Evolutionary conservation across 345 rosid genomes (phyloP).

Genomic region (Gossypium thurberi): DNA sequence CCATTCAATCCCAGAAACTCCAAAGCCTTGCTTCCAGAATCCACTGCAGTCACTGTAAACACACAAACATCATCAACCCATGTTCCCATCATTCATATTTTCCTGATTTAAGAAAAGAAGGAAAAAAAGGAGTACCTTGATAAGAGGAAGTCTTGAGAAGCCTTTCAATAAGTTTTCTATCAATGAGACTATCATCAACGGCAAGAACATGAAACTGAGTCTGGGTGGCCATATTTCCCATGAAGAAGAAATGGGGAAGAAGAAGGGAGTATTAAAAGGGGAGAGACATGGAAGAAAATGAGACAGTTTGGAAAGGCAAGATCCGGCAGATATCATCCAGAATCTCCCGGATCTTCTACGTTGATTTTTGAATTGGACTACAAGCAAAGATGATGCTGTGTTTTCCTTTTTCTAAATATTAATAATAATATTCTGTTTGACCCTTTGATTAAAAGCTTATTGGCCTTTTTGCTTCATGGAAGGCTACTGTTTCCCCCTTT

Average conservation of each 20-base stretch:
- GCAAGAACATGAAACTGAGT: constrained; percentile 86
- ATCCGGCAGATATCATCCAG: constrained; percentile 49
- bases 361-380: constrained; percentile 51
- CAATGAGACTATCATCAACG: constrained; percentile 77
- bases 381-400: constrained; percentile 33
- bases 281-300: constrained; percentile 31
- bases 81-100: background rate
- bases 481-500: constrained; percentile 12
- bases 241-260: background rate
- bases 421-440: constrained; percentile 6
- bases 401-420: background rate
- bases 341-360: constrained; percentile 46
- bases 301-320: constrained; percentile 64
- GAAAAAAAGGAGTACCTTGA: constrained; percentile 35
- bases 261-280: constrained; percentile 22
- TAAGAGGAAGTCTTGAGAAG: constrained; percentile 82
- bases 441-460: background rate
- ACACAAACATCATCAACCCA: background rate
- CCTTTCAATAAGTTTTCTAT: constrained; percentile 77
- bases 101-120: too few relatives aligned
- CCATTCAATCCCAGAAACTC: constrained; percentile 63
- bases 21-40: constrained; percentile 84
- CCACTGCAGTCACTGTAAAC: constrained; percentile 74
- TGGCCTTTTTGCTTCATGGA: constrained; percentile 1
- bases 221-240: constrained; percentile 32